Evolutionary conservation across 2,329 filamentous ascomycete genomes (phyloP), one percentile per base, ranked within the genome.

Genomic region (Phialophora tarda): DNA sequence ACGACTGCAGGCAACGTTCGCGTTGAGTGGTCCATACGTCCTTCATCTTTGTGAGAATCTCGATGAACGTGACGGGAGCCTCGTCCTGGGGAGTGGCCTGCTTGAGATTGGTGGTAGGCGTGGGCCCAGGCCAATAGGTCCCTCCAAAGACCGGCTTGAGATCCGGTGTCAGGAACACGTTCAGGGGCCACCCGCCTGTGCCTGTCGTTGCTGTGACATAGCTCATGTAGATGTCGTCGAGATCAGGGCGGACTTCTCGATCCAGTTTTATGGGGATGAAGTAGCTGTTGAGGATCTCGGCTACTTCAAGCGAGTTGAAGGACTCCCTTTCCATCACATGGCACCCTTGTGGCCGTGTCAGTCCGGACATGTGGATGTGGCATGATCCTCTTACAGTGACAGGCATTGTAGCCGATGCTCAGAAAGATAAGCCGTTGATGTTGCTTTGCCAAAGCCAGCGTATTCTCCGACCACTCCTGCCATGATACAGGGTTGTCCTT

Each of bases 201-300:
- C 91, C 93, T 65, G 91, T 96, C 11, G 95, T 94, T 1, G 94
- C 94, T 77, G 97, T 93, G 48, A 97, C 90, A 78, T 97, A 99
- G 81, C 97, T 97, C 92, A 97, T 97, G 78, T 98, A 98, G 71
- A 98, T 93, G 68, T 91, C 89, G 75, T 99, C 95, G 70, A 98
- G 88, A 75, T 98, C 93, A 8, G 94, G 94, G 28, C 94, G 88
- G 79, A 97, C 92, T 79, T 99, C 95, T 67, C 93, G 88, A 78
- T 99, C 95, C 74, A 98, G 87, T 73, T 97, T 91, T 77, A 98
- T 88, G 3, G 95, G 94, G 53, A 99, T 88, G 77, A 98, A 99
- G 64, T 88, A 86, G 67, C 89, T 84, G 81, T 98, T 99, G 41
- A 99, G 84, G 64, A 97, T 84, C 26, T 86, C 81, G 17, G 95